Evolutionary conservation across 2,329 filamentous ascomycete species (phyloP).

Genomic region (Colletotrichum lindemuthianum): DNA sequence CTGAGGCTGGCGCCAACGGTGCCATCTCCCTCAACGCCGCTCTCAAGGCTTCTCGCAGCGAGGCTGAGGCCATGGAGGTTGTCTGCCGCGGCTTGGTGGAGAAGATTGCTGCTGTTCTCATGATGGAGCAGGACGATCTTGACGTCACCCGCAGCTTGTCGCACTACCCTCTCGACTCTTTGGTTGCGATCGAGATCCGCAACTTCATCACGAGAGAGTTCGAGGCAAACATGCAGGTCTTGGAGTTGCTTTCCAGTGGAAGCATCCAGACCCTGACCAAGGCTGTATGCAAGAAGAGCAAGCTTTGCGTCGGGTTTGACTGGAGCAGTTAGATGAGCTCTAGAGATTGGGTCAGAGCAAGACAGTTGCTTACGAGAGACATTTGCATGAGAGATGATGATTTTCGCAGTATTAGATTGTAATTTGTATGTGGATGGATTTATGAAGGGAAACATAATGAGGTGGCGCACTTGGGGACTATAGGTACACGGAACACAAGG

Average conservation of each 20-base stretch:
- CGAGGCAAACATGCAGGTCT: slow-evolving; percentile 62
- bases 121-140: slow-evolving; percentile 60
- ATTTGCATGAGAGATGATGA: slow-evolving; percentile 15
- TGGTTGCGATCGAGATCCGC: slow-evolving; percentile 60
- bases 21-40: slow-evolving; percentile 53
- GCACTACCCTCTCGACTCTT: slow-evolving; percentile 57
- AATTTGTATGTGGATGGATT: not conserved
- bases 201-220: slow-evolving; percentile 62
- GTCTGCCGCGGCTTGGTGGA: slow-evolving; percentile 56
- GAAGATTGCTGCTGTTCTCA: slow-evolving; percentile 60
- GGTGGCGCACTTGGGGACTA: too few species aligned
- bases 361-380: not conserved
- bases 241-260: slow-evolving; percentile 64
- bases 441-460: not conserved
- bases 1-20: slow-evolving; percentile 42
- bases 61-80: slow-evolving; percentile 56
- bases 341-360: not conserved
- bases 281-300: slow-evolving; percentile 58
- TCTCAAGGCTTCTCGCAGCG: slow-evolving; percentile 53
- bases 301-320: slow-evolving; percentile 42
- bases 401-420: slow-evolving; percentile 12
- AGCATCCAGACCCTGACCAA: slow-evolving; percentile 59
- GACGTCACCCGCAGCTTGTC: slow-evolving; percentile 52
- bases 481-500: slow-evolving; percentile 32
- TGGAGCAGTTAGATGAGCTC: slow-evolving; percentile 30